Percentiles rank a stretch among this genome's conserved stretches.
Conservation (phyloP, 2,329 filamentous ascomycete genomes). For the Aschersonia sp. region DNA sequence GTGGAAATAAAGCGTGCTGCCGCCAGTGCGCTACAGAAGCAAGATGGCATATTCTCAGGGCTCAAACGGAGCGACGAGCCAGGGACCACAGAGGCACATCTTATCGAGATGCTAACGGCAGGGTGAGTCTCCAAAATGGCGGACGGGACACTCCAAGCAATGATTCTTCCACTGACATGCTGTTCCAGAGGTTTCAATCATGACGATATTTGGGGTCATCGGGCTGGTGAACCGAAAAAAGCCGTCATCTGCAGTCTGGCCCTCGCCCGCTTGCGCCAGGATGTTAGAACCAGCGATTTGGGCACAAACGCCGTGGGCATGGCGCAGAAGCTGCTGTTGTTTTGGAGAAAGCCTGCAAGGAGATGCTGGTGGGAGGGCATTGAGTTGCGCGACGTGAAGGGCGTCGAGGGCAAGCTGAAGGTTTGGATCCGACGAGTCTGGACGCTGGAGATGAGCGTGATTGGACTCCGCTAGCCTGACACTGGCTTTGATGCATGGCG, state of each 20-base stretch:
- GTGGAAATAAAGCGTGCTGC: conserved; percentile 90
- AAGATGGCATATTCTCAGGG: conserved; percentile 92
- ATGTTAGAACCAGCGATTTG: conserved; percentile 68
- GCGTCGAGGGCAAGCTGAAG: conserved; percentile 82
- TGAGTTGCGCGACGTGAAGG: conserved; percentile 77
- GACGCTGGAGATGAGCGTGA: conserved; percentile 97
- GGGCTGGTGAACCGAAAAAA: conserved; percentile 95
- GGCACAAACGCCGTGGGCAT: conserved; percentile 78
- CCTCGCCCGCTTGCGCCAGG: conserved; percentile 80
- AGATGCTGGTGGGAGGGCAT: conserved; percentile 99
- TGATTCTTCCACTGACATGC: neutral
- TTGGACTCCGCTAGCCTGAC: conserved; percentile 53
- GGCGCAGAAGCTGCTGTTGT: conserved; percentile 93
- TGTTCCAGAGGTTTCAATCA: conserved; percentile 76
- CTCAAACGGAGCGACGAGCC: conserved; percentile 89
- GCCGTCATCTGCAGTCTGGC: conserved; percentile 96
- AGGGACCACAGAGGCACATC: conserved; percentile 90
- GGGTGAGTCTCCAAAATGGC: conserved; percentile 46
- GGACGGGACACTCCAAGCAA: neutral
- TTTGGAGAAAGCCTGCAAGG: conserved; percentile 93
- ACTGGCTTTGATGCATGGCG: neutral
- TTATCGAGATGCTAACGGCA: conserved; percentile 98
- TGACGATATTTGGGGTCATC: conserved; percentile 88
- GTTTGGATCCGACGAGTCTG: conserved; percentile 97
- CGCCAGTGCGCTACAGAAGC: conserved; percentile 68